phyloP scores from a whole-genome alignment of 768 basidiomycete genomes.

The Rhizopogon sp. region DNA sequence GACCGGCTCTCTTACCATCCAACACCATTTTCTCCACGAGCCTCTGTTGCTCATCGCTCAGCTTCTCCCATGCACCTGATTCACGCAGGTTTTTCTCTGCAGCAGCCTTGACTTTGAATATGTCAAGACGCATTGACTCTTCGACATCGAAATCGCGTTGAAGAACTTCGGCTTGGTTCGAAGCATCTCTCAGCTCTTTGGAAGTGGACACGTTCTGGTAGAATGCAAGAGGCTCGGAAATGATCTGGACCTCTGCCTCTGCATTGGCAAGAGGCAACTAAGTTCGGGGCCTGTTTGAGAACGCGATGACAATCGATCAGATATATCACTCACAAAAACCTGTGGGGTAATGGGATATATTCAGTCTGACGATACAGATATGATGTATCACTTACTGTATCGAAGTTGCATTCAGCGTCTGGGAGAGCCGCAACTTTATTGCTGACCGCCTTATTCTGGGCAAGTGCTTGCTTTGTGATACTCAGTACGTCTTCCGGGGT shows the following conservation, averaged over 20 bases:
- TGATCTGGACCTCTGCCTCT: constrained; percentile 48
- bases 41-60: constrained; percentile 64
- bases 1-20: constrained; percentile 76
- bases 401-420: constrained; percentile 55
- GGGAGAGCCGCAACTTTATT: constrained; percentile 59
- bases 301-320: constrained; percentile 7
- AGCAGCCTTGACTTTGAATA: constrained; percentile 66
- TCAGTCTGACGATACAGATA: not conserved
- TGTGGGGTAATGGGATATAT: constrained; percentile 19
- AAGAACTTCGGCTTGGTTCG: constrained; percentile 67
- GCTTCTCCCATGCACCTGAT: constrained; percentile 54
- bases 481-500: constrained; percentile 52
- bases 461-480: constrained; percentile 56
- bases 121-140: constrained; percentile 74
- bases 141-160: constrained; percentile 72
- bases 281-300: constrained; percentile 12
- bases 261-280: constrained; percentile 57
- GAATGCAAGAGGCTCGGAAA: constrained; percentile 62
- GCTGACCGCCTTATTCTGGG: constrained; percentile 44
- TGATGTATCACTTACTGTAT: constrained; percentile 45
- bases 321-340: constrained; percentile 65
- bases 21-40: constrained; percentile 79
- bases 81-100: constrained; percentile 66
- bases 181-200: constrained; percentile 77
- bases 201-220: constrained; percentile 77